Base-by-base conservation (phyloP, 208 protist genomes). In the Naegleria gruberi region DNA sequence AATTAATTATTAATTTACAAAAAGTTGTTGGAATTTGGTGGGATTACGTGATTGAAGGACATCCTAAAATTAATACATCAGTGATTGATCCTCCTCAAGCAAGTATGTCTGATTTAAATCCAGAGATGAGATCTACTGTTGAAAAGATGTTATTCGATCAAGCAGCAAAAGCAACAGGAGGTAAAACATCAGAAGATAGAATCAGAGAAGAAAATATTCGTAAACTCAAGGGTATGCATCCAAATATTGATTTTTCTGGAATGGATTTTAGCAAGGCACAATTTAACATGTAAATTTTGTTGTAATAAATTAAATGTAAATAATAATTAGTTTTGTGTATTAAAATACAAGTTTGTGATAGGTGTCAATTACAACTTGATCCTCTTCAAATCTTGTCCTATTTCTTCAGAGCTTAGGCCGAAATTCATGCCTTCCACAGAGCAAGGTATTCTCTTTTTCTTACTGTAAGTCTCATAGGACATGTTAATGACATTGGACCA, bases 61-160 rank as follows among this genome's bases (percentile, higher is more conserved):
- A 97, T 91, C 94, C 95, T 5, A 96, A 97, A 91, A 96, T 98
- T 89, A 96, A 98, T 88, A 92, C 97, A 82, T 94, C 96, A 90
- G 97, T 97, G 92, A 96, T 98, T 57, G 92, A 97, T 74, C 96
- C 97, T 45, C 95, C 97, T 93, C 98, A 97, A 92, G 97, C 95
- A 51, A 98, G 97, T 93, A 92, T 98, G 41, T 95, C 97, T 91
- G 97, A 98, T 92, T 94, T 98, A 47, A 96, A 97, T 93, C 92
- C 93, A 83, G 97, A 98, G 73, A 98, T 96, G 37, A 94, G 96
- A 26, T 94, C 97, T 92, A 97, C 96, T 57, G 97, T 98, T 57
- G 96, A 98, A 91, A 98, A 98, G 94, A 98, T 98, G 97, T 97
- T 98, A 95, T 98, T 96, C 91, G 96, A 98, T 93, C 97, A 98